phyloP scores from a whole-genome alignment of 2,329 filamentous ascomycete genomes.

The Myriosclerotinia curreyana region DNA sequence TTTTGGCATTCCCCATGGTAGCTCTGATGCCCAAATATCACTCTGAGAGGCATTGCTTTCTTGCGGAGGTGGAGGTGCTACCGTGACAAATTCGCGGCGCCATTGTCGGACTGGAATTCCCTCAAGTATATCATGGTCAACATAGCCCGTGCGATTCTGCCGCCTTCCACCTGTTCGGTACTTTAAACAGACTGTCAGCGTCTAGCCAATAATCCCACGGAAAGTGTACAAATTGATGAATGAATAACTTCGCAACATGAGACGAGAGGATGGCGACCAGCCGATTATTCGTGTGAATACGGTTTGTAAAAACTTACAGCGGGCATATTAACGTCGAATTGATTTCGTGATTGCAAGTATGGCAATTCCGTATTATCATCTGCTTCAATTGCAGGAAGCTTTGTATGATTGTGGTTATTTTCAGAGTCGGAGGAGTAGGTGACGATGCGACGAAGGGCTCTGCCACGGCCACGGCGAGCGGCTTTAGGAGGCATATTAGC shows the following conservation, averaged over 20 bases:
- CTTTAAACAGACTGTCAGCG: constrained; percentile 24
- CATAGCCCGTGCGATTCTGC: constrained; percentile 36
- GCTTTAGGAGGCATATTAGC: neutral
- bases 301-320: constrained; percentile 15
- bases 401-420: neutral
- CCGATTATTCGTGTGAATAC: neutral
- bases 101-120: constrained; percentile 83
- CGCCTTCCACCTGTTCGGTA: constrained; percentile 35
- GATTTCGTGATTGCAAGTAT: neutral
- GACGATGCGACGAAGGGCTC: neutral
- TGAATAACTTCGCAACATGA: constrained; percentile 1
- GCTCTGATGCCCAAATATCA: constrained; percentile 70
- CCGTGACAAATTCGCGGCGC: constrained; percentile 66
- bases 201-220: neutral
- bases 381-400: neutral
- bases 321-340: constrained; percentile 4
- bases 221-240: neutral
- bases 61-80: constrained; percentile 63
- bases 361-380: neutral
- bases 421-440: neutral
- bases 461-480: neutral
- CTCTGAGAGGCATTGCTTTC: constrained; percentile 60
- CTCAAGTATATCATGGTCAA: constrained; percentile 55
- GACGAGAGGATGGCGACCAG: neutral
- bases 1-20: constrained; percentile 77